phyloP scores from a whole-genome alignment of 768 basidiomycete species.

The Trametes cingulata region DNA sequence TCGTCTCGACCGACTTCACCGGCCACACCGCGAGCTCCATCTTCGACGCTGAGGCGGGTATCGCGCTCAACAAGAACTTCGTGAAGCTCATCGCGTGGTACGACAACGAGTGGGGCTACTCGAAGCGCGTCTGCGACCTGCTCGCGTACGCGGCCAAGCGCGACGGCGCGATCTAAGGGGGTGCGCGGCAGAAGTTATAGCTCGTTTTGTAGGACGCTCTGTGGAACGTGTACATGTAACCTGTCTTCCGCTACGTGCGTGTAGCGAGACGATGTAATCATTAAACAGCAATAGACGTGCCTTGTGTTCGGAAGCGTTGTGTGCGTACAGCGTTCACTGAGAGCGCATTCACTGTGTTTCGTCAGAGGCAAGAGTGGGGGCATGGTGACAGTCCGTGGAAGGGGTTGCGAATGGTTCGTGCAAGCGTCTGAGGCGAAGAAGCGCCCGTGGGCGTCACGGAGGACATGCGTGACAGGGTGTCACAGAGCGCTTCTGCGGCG shows the following conservation, averaged over 20 bases:
- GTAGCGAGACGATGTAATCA: conserved; percentile 16
- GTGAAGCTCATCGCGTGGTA: conserved; percentile 98
- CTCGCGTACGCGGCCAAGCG: conserved; percentile 77
- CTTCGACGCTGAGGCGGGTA: conserved; percentile 94
- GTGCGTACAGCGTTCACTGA: neutral
- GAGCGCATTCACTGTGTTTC: neutral
- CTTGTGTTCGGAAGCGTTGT: neutral
- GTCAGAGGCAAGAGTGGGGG: no score
- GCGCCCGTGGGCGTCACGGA: neutral
- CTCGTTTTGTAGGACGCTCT: conserved; percentile 5
- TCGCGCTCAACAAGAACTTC: conserved; percentile 88
- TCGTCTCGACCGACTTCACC: conserved; percentile 94
- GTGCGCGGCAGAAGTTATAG: neutral
- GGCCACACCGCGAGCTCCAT: conserved; percentile 79
- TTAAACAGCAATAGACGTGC: conserved; percentile 16
- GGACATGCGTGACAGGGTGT: neutral
- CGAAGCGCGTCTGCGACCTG: conserved; percentile 88
- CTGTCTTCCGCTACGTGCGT: conserved; percentile 8
- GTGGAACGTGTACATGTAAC: conserved; percentile 12
- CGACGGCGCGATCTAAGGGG: conserved; percentile 46
- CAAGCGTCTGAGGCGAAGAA: neutral
- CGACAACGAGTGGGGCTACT: conserved; percentile 96
- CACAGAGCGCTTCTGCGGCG: conserved; percentile 1
- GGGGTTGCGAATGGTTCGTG: no score
- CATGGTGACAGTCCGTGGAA: no score